Evolutionary conservation across 441 rosid species (phyloP), one percentile per base, ranked within the genome.

Genomic region (Bruguiera hainesii): DNA sequence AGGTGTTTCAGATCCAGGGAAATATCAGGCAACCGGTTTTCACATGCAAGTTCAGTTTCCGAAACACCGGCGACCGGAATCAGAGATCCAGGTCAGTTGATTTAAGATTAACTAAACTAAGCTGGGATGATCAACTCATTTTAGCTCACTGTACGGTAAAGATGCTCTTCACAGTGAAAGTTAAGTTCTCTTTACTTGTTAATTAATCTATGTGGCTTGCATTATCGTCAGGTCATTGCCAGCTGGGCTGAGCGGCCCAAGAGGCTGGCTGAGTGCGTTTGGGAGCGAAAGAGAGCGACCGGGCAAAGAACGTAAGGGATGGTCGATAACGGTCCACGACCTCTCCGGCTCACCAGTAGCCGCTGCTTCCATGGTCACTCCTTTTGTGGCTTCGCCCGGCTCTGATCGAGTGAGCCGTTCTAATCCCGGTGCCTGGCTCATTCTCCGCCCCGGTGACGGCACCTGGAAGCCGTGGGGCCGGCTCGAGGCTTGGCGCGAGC

Each of bases 381-480:
- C 98, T 0, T 91, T 93, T 63, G 98, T 93, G 0, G 86, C 97
- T 26, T 93, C 97, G 21, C 97, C 96, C 0, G 93, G 96, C 33
- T 84, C 97, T 0, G 97, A 91, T 75, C 78, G 97, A 18, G 98
- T 93, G 3, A 88, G 93, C 81, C 87, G 91, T 5, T 91, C 98
- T 3, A 91, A 91, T 66, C 98, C 97, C 0, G 97, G 97, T 5
- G 79, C 85, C 0, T 93, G 97, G 97, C 95, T 93, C 28, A 88
- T 91, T 56, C 87, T 93, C 62, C 89, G 96, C n/a, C 96, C 93
- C 0, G 87, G 93, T 0, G 93, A 81, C 49, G 82, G 87, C 56
- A 91, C 93, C 11, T 93, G 97, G 98, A 89, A 88, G 61, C 95
- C 98, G 0, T 93, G 97, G 98, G 97, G 96, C 0, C 79, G 93